These are phyloP conservation scores for Colletotrichum eremochloae DNA, from an alignment of 2,329 filamentous ascomycete species.

Conservation along the genomic window DNA sequence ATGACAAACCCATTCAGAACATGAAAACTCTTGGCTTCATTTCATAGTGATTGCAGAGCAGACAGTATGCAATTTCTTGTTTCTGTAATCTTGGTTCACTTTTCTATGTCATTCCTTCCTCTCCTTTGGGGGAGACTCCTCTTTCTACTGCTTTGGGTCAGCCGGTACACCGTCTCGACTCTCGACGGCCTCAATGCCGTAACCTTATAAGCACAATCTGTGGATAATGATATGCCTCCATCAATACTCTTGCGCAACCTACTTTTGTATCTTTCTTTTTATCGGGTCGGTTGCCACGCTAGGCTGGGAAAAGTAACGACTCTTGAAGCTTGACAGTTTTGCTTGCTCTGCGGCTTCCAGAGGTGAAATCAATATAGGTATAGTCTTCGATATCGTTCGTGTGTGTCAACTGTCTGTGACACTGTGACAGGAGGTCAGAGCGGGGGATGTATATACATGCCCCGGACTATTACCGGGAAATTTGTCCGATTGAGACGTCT, in stretches of 20 bases:
- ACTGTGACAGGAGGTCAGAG: not conserved
- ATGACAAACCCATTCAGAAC: not conserved
- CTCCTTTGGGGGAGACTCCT: too few species aligned
- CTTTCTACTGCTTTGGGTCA: too few species aligned
- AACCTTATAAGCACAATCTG: too few species aligned
- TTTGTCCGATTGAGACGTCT: constrained; percentile 5
- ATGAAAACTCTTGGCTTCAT: not conserved
- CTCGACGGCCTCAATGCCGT: too few species aligned
- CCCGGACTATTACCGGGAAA: not conserved
- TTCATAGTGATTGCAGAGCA: not conserved
- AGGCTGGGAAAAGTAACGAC: too few species aligned
- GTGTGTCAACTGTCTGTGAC: too few species aligned
- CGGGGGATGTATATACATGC: not conserved
- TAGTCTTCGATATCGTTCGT: not conserved
- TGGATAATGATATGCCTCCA: too few species aligned
- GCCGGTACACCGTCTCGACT: too few species aligned
- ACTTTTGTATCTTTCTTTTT: too few species aligned
- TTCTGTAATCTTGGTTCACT: not conserved
- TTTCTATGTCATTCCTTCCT: not conserved
- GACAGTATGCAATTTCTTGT: not conserved
- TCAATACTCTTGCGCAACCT: too few species aligned
- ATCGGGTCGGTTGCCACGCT: too few species aligned
- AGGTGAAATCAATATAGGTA: not conserved
- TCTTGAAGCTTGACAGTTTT: not conserved
- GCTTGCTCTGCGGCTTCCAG: not conserved